Evolutionary conservation across 2,329 filamentous ascomycete genomes (phyloP), one percentile per base, ranked within the genome.

Genomic region (Pseudocercospora vitis): DNA sequence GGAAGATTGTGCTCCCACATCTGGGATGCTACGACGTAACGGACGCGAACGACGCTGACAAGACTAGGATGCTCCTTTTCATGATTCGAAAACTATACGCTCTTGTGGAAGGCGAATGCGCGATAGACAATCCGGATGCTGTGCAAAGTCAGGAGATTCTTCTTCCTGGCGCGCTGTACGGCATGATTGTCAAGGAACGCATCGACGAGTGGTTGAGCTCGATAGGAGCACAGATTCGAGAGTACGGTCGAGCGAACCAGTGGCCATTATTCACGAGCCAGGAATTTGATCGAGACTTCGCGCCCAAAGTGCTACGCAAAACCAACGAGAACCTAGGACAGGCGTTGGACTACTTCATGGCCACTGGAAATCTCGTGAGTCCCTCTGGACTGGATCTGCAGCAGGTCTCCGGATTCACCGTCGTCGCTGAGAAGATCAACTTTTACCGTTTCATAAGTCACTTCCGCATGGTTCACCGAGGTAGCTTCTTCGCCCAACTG

Each of bases 381-480:
- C 86, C 89, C 11, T 95, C 89, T 24, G 94, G 94, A 60, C 80
- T 99, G 33, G 94, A 99, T 79, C 73, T 96, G 66, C 94, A 97
- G 69, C 94, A 99, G 73, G 86, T 87, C 0, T 94, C 92, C 9
- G 94, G 94, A 58, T 99, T 95, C 72, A 95, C 90, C 0, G 91
- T 99, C 47, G 91, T 97, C 48, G 94, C 94, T 2, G 94, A 99
- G 71, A 97, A 97, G 80, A 92, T 99, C 70, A 99, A 99, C 76
- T 99, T 97, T 71, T 84, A 95, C 67, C 89, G 94, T 66, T 99
- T 97, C 76, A 95, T 99, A 76, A 94, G 89, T 72, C 94, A 99
- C 73, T 99, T 99, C 81, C 88, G 94, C 63, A 96, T 96, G 91
- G 90, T 99, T 53, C 94, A 99, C 76, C 85, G 94, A 84, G 94